A percentile compares a stretch with the other conserved stretches of the same genome.
Conservation (phyloP, 1,284 basidiomycete genomes). For the Tylopilus orsonianus region DNA sequence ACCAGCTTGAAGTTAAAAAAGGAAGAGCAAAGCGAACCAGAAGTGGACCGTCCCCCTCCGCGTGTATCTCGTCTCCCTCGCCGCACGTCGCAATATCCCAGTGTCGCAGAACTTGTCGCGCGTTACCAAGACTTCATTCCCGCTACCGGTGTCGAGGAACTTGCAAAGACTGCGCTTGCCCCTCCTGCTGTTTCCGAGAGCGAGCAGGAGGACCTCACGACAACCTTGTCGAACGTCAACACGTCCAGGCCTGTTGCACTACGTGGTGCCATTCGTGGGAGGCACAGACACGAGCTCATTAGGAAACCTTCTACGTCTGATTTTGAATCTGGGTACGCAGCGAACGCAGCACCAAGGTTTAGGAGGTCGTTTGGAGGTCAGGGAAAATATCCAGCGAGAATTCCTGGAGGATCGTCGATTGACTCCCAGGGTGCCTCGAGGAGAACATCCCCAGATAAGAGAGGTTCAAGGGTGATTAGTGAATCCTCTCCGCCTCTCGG, state of each 20-base stretch:
- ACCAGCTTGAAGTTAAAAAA: slow-evolving; percentile 17
- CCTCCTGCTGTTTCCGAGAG: slow-evolving; percentile 63
- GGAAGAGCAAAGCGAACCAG: slow-evolving; percentile 25
- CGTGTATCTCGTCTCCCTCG: slow-evolving; percentile 71
- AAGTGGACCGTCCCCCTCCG: slow-evolving; percentile 20
- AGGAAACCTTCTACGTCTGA: slow-evolving; percentile 74
- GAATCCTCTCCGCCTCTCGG: slow-evolving; percentile 47
- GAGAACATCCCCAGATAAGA: slow-evolving; percentile 71
- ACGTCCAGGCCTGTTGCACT: slow-evolving; percentile 31
- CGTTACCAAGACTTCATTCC: slow-evolving; percentile 79
- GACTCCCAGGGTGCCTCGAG: slow-evolving; percentile 65
- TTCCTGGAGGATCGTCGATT: slow-evolving; percentile 43
- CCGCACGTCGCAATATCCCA: slow-evolving; percentile 54
- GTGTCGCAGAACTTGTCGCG: slow-evolving; percentile 83
- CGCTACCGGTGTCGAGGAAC: slow-evolving; percentile 66
- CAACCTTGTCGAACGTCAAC: slow-evolving; percentile 25
- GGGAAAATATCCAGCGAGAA: slow-evolving; percentile 51
- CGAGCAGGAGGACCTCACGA: slow-evolving; percentile 57
- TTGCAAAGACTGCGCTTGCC: slow-evolving; percentile 65
- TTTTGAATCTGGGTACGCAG: slow-evolving; percentile 86
- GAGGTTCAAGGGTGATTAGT: slow-evolving; percentile 36
- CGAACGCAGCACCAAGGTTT: slow-evolving; percentile 73
- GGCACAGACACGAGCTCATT: slow-evolving; percentile 44
- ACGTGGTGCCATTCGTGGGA: slow-evolving; percentile 45
- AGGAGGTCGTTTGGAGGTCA: slow-evolving; percentile 40